These are phyloP conservation scores for Monosporascus sp. DNA, from an alignment of 2,329 filamentous ascomycete species.

Conservation along the genomic window DNA sequence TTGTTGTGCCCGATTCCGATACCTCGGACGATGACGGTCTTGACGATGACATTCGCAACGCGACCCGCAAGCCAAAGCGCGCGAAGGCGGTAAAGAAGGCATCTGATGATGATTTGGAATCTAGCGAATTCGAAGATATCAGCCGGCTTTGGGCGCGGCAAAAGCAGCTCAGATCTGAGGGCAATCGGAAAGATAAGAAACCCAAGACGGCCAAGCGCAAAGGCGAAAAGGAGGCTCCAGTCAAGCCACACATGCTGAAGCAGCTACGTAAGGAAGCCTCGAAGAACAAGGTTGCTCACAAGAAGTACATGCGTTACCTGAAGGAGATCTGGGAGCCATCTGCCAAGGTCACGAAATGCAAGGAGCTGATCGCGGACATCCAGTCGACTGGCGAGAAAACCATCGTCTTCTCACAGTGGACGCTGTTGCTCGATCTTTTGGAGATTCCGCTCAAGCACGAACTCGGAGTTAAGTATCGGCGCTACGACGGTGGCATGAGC, in stretches of 20 bases:
- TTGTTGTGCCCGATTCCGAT: conserved; percentile 28
- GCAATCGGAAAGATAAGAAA: conserved; percentile 30
- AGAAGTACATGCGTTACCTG: conserved; percentile 65
- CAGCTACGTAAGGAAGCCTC: conserved; percentile 60
- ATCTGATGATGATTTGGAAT: conserved; percentile 14
- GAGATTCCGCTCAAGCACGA: conserved; percentile 63
- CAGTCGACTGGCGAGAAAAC: conserved; percentile 61
- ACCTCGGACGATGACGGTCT: conserved; percentile 27
- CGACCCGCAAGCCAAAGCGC: conserved; percentile 22
- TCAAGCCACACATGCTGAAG: conserved; percentile 31
- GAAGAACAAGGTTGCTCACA: conserved; percentile 60
- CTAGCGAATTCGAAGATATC: conserved; percentile 12
- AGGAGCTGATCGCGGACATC: conserved; percentile 55
- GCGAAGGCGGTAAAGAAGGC: conserved; percentile 20
- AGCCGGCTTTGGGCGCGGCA: conserved; percentile 3
- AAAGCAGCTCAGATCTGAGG: conserved; percentile 16
- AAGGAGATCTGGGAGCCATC: conserved; percentile 67
- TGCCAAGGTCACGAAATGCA: conserved; percentile 66
- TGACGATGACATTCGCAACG: conserved; percentile 25
- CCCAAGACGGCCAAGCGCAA: conserved; percentile 36
- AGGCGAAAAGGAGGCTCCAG: conserved; percentile 35
- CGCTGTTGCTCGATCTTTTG: conserved; percentile 70
- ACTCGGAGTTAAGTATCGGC: conserved; percentile 51
- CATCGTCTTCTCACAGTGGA: conserved; percentile 80
- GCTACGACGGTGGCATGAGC: conserved; percentile 75